Conservation (phyloP, 2,329 filamentous ascomycete species). For the Aureobasidium sp. region DNA sequence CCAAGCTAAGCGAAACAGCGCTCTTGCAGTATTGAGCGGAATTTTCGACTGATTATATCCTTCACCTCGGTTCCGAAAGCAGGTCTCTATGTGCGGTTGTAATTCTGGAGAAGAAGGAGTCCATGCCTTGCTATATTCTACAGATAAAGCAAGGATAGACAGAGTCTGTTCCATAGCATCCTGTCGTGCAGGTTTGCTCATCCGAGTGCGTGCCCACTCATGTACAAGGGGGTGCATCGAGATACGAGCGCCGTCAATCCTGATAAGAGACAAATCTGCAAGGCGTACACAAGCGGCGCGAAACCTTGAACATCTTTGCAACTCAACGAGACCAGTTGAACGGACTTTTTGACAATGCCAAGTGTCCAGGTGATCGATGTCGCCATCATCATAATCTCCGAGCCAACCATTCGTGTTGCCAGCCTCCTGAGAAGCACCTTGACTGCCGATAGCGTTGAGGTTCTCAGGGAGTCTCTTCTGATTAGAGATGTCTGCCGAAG, state of each 20-base stretch:
- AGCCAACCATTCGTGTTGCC: no score
- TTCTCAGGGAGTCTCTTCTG: no score
- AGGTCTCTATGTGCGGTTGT: neutral
- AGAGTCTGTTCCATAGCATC: neutral
- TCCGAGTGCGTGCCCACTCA: neutral
- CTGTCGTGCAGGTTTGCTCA: neutral
- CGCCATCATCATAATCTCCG: neutral
- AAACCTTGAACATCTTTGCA: neutral
- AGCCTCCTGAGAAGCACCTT: no score
- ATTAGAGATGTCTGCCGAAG: no score
- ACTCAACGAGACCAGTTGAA: neutral
- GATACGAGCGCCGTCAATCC: neutral
- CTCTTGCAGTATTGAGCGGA: no score
- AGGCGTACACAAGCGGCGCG: neutral
- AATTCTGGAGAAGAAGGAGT: neutral
- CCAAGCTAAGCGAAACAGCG: no score
- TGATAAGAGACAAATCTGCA: neutral
- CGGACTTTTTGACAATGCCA: neutral
- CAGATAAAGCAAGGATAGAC: neutral
- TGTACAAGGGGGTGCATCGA: constrained; percentile 14
- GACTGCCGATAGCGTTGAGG: no score
- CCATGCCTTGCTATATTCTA: neutral
- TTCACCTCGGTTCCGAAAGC: neutral
- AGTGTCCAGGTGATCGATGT: neutral
- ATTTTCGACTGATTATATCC: no score